These are phyloP conservation scores for Colletotrichum australisinense DNA, from an alignment of 2,329 filamentous ascomycete genomes.

Conservation along the genomic window DNA sequence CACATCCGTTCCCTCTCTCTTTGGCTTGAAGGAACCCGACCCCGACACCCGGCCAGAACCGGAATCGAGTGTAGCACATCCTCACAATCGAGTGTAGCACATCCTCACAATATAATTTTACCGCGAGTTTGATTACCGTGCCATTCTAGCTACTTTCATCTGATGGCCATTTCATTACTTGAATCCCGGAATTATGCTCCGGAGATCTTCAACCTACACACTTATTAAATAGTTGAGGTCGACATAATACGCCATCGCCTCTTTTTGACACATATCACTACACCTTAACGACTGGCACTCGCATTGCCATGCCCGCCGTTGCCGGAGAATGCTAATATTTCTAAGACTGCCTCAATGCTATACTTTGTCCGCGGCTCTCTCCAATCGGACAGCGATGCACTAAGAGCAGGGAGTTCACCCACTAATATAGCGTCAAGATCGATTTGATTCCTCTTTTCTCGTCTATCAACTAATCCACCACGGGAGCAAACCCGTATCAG, in stretches of 20 bases:
- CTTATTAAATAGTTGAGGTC: neutral
- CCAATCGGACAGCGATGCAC: neutral
- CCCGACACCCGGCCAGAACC: too few relatives aligned
- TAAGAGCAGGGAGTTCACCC: neutral
- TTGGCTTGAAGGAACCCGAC: too few relatives aligned
- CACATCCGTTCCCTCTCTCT: neutral
- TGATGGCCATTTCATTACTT: neutral
- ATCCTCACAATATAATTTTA: neutral
- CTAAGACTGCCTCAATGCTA: neutral
- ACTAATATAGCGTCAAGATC: neutral
- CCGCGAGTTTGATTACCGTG: neutral
- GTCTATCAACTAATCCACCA: constrained; percentile 3
- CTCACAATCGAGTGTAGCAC: neutral
- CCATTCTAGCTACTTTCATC: neutral
- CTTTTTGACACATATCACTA: neutral
- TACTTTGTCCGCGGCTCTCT: neutral
- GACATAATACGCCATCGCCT: neutral
- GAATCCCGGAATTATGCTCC: neutral
- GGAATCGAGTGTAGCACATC: too few relatives aligned
- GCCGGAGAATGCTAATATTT: neutral
- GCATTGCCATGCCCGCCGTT: neutral
- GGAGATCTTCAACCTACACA: neutral
- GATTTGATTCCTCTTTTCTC: constrained; percentile 30
- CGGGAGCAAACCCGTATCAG: constrained; percentile 6
- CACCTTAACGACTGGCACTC: neutral